These are phyloP conservation scores for Cucurbita argyrosperma DNA, from an alignment of 306 rosid genomes.

Conservation along the genomic window DNA sequence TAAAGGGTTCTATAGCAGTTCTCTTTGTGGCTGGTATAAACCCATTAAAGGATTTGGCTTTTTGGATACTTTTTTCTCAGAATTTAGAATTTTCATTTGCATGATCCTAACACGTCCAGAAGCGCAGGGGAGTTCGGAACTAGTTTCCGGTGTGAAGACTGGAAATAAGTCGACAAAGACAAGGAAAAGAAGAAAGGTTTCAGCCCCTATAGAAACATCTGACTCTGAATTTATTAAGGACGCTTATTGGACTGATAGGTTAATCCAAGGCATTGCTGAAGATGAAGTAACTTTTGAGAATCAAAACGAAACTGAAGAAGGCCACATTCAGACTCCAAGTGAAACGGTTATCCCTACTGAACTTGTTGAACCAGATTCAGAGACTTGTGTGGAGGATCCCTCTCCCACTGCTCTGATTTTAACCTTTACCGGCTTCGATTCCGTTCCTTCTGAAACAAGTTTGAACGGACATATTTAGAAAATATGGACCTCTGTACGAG, in stretches of 20 bases:
- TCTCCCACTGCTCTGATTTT: slow-evolving; percentile 54
- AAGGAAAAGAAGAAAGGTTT: slow-evolving; percentile 6
- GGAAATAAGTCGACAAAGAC: slow-evolving; percentile 16
- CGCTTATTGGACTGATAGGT: slow-evolving; percentile 55
- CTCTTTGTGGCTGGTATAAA: slow-evolving; percentile 34
- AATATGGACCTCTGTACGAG: slow-evolving; percentile 42
- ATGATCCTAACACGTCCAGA: slow-evolving; percentile 9
- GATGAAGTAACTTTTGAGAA: slow-evolving; percentile 17
- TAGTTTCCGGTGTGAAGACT: slow-evolving; percentile 17
- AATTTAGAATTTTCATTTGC: slow-evolving; percentile 28
- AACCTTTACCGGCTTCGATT: slow-evolving; percentile 40
- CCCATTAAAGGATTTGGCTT: slow-evolving; percentile 17
- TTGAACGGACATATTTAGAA: slow-evolving; percentile 48
- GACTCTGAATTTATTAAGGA: slow-evolving; percentile 25
- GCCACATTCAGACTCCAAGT: slow-evolving; percentile 7
- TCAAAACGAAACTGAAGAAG: slow-evolving; percentile 17
- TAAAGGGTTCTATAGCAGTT: slow-evolving; percentile 24
- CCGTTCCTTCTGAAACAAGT: slow-evolving; percentile 41
- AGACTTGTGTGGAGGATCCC: slow-evolving; percentile 11
- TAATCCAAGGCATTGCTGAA: slow-evolving; percentile 32
- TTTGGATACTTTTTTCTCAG: slow-evolving; percentile 22
- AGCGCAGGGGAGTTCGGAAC: slow-evolving; percentile 19
- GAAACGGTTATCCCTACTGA: slow-evolving; percentile 4
- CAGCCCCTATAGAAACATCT: slow-evolving; percentile 11
- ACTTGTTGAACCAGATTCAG: slow-evolving; percentile 17